phyloP scores from a whole-genome alignment of 1,284 basidiomycete species.

The Pholiota adiposa region DNA sequence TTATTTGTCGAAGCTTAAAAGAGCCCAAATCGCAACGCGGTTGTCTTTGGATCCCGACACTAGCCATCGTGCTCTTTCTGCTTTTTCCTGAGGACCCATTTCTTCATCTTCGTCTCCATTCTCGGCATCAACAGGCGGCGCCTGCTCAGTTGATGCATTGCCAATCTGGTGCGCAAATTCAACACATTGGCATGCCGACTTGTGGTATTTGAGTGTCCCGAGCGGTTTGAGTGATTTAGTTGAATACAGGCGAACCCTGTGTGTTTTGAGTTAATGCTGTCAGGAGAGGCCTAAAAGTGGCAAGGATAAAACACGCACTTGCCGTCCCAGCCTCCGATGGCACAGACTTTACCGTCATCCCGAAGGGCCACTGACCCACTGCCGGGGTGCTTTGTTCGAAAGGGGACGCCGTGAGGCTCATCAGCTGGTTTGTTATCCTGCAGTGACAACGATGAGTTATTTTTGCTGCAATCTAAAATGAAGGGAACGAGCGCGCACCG shows the following conservation, averaged over 20 bases:
- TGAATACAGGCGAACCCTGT: constrained; percentile 78
- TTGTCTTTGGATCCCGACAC: constrained; percentile 75
- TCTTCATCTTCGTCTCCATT: constrained; percentile 46
- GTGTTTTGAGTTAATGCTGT: not conserved
- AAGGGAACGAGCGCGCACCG: constrained; percentile 39
- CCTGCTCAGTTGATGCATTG: not conserved
- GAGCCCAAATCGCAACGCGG: constrained; percentile 77
- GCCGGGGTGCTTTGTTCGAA: constrained; percentile 79
- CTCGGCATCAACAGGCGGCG: not conserved
- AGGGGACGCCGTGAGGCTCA: constrained; percentile 31
- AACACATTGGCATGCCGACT: constrained; percentile 70
- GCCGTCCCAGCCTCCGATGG: constrained; percentile 90
- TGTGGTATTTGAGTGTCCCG: constrained; percentile 81
- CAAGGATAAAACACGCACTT: constrained; percentile 50
- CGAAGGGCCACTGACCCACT: constrained; percentile 76
- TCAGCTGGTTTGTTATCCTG: constrained; percentile 20
- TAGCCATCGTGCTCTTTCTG: constrained; percentile 66
- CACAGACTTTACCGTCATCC: constrained; percentile 77
- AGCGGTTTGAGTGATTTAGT: constrained; percentile 77
- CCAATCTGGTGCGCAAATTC: constrained; percentile 57
- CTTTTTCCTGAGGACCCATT: constrained; percentile 56
- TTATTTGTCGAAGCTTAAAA: constrained; percentile 64
- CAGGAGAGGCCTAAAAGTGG: not conserved
- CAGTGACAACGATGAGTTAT: not conserved
- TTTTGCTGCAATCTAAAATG: not conserved